Conservation (phyloP, 768 basidiomycete genomes). For the Sporobolomyces phaffii region DNA sequence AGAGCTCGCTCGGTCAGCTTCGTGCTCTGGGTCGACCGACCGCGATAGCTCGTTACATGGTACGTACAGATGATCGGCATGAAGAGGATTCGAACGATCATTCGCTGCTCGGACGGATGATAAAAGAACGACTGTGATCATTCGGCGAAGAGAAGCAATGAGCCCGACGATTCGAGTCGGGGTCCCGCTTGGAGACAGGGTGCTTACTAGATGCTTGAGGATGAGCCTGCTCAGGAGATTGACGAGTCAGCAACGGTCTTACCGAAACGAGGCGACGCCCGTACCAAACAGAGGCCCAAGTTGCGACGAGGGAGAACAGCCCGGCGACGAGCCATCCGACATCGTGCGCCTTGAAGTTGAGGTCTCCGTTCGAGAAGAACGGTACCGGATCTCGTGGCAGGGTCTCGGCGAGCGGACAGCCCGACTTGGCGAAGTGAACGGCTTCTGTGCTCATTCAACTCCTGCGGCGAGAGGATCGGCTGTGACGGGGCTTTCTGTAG, state of each 20-base stretch:
- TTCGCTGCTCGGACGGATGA: conserved; percentile 41
- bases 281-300: conserved; percentile 59
- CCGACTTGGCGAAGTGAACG: conserved; percentile 16
- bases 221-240: conserved; percentile 50
- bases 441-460: background rate
- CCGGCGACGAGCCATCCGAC: conserved; percentile 68
- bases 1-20: no score
- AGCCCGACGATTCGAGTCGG: no score
- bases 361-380: conserved; percentile 58
- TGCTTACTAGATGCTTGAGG: conserved; percentile 55
- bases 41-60: background rate
- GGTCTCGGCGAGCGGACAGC: conserved; percentile 43
- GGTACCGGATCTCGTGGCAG: conserved; percentile 54
- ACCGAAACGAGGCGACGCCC: background rate
- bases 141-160: conserved; percentile 51
- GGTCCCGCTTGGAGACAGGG: conserved; percentile 40
- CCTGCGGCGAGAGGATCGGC: background rate
- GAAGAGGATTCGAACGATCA: conserved; percentile 67
- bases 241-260: no score
- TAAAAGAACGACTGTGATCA: conserved; percentile 68
- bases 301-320: conserved; percentile 54
- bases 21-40: no score
- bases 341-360: conserved; percentile 60
- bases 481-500: no score
- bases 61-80: conserved; percentile 63